Evolutionary conservation across 257 asterid genomes (phyloP).

Genomic region (Salvia hispanica): DNA sequence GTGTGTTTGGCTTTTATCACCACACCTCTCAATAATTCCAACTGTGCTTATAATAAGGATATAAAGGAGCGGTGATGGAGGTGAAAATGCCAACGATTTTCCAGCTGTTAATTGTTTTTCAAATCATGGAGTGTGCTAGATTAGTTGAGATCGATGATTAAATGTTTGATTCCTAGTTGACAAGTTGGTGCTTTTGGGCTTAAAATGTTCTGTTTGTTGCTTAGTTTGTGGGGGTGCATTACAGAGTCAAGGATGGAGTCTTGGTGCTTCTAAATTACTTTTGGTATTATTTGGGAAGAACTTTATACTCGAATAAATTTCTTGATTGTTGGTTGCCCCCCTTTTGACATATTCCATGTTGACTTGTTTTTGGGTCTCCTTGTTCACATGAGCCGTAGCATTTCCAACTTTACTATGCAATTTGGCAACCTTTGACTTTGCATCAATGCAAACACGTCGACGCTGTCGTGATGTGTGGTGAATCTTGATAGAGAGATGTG

Average conservation of each 20-base stretch:
- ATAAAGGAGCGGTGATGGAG: slow-evolving; percentile 19
- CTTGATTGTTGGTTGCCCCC: slow-evolving; percentile 7
- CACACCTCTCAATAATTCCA: slow-evolving; percentile 26
- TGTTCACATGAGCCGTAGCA: slow-evolving; percentile 12
- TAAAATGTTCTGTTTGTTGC: slow-evolving; percentile 25
- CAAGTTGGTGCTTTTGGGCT: slow-evolving; percentile 27
- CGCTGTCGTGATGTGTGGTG: neutral
- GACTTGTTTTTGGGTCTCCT: neutral
- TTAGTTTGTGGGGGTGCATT: slow-evolving; percentile 32
- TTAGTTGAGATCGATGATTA: slow-evolving; percentile 24
- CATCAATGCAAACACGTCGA: neutral
- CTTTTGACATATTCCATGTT: neutral
- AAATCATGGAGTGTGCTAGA: slow-evolving; percentile 20
- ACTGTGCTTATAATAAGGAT: slow-evolving; percentile 31
- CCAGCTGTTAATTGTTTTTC: slow-evolving; percentile 35
- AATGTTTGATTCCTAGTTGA: slow-evolving; percentile 7
- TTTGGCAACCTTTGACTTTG: slow-evolving; percentile 15
- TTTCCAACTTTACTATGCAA: neutral
- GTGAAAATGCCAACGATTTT: slow-evolving; percentile 35
- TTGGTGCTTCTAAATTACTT: slow-evolving; percentile 7
- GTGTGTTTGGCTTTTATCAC: slow-evolving; percentile 32
- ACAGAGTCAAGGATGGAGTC: slow-evolving; percentile 37
- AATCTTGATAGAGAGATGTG: slow-evolving; percentile 16
- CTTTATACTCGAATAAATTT: slow-evolving; percentile 13
- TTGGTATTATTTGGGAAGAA: slow-evolving; percentile 1